Evolutionary conservation across 176 grass and related monocot genomes (phyloP).

Genomic region (Bolboschoenus planiculmis): DNA sequence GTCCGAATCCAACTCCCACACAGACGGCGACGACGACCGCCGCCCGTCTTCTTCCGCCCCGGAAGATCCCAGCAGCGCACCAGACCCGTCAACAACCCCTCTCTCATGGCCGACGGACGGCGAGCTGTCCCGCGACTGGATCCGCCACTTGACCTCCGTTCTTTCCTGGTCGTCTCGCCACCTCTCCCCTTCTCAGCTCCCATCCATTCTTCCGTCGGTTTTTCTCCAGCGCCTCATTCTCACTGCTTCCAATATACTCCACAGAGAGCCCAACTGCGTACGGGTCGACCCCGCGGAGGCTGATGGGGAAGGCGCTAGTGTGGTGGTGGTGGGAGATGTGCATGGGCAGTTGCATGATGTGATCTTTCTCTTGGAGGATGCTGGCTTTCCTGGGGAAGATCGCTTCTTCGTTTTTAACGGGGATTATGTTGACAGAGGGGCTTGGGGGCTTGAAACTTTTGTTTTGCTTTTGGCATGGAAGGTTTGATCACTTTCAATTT

Average conservation of each 20-base stretch:
- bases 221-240: constrained; percentile 61
- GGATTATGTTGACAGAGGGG: constrained; percentile 90
- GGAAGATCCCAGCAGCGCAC: background rate
- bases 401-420: constrained; percentile 94
- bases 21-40: background rate
- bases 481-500: constrained; percentile 36
- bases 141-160: constrained; percentile 30
- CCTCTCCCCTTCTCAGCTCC: constrained; percentile 55
- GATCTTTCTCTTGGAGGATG: constrained; percentile 77
- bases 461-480: constrained; percentile 90
- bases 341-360: constrained; percentile 98
- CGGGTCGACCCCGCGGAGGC: constrained; percentile 38
- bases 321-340: constrained; percentile 88
- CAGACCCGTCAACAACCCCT: constrained; percentile 6
- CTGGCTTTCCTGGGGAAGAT: constrained; percentile 68
- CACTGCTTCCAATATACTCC: constrained; percentile 63
- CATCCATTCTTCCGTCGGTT: constrained; percentile 37
- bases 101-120: constrained; percentile 64
- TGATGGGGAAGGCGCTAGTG: constrained; percentile 12
- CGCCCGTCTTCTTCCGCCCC: background rate
- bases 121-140: constrained; percentile 53
- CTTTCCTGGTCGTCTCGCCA: constrained; percentile 78
- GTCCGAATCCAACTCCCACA: constrained; percentile 24
- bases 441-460: constrained; percentile 91
- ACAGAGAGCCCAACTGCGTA: constrained; percentile 80